A percentile compares a stretch with the other conserved stretches of the same genome.
Conservation (phyloP, 1,284 basidiomycete species). For the Termitomyces sp. region DNA sequence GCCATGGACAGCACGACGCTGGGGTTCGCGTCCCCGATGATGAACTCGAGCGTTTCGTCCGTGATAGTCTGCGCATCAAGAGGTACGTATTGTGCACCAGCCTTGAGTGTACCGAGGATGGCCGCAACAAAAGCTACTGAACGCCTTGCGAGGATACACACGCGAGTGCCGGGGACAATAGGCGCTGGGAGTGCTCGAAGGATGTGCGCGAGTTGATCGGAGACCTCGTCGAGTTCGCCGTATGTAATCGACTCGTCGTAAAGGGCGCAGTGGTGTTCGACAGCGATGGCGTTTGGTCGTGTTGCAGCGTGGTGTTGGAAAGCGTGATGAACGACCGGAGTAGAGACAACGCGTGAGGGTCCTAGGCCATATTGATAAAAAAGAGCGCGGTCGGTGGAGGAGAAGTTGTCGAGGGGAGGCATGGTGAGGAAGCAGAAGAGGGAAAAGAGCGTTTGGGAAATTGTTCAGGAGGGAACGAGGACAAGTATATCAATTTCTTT, state of each 20-base stretch:
- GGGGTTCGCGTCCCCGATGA: slow-evolving; percentile 12
- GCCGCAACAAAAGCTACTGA: slow-evolving; percentile 15
- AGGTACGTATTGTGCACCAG: slow-evolving; percentile 18
- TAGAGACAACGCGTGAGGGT: slow-evolving; percentile 5
- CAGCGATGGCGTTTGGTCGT: slow-evolving; percentile 16
- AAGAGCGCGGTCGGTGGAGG: slow-evolving; percentile 15
- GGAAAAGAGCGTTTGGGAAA: slow-evolving; percentile 1
- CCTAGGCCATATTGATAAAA: slow-evolving; percentile 18
- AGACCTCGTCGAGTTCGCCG: slow-evolving; percentile 14
- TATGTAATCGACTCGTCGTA: slow-evolving; percentile 19
- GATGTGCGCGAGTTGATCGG: slow-evolving; percentile 17
- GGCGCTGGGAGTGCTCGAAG: slow-evolving; percentile 12
- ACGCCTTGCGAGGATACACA: slow-evolving; percentile 17
- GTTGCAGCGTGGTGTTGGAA: slow-evolving; percentile 17
- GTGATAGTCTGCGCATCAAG: slow-evolving; percentile 17
- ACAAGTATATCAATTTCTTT: slow-evolving; percentile 2
- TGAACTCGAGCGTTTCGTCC: slow-evolving; percentile 16
- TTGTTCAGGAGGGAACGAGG: not conserved
- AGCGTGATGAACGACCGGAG: slow-evolving; percentile 18
- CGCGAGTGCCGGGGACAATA: slow-evolving; percentile 16
- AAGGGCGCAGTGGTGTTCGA: slow-evolving; percentile 15
- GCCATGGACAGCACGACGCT: slow-evolving; percentile 14
- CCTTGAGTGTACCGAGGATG: slow-evolving; percentile 17
- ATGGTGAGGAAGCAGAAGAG: not conserved
- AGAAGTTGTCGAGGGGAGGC: slow-evolving; percentile 15